Conservation (phyloP, 257 asterid species). For the Craterostigma plantagineum region DNA sequence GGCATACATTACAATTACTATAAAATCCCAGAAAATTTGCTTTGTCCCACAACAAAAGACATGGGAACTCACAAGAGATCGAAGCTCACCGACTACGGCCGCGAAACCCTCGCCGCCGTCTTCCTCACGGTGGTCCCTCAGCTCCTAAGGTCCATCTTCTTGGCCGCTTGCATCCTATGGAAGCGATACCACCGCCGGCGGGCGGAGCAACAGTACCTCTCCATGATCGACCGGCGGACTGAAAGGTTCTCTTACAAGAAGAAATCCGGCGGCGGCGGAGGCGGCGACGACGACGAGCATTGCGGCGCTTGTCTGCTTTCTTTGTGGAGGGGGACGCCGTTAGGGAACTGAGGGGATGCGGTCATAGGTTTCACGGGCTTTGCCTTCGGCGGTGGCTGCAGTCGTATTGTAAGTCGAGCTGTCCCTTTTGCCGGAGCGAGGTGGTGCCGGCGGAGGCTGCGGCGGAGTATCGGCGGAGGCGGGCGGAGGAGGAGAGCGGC, state of each 20-base stretch:
- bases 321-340: constrained; percentile 24
- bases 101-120: constrained; percentile 9
- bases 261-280: too few species aligned
- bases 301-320: constrained; percentile 41
- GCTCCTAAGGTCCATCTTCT: constrained; percentile 13
- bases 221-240: constrained; percentile 22
- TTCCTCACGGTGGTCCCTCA: constrained; percentile 24
- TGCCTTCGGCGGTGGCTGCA: constrained; percentile 42
- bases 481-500: constrained; percentile 9
- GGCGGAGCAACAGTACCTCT: constrained; percentile 12
- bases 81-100: constrained; percentile 14
- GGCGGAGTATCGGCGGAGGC: constrained; percentile 15
- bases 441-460: constrained; percentile 27
- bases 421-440: constrained; percentile 40
- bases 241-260: constrained; percentile 14
- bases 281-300: constrained; percentile 8
- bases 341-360: constrained; percentile 18
- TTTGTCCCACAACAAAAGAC: too few species aligned
- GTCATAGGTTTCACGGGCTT: constrained; percentile 24
- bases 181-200: constrained; percentile 6
- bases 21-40: too few species aligned
- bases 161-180: constrained; percentile 11
- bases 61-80: background rate
- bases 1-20: too few species aligned
- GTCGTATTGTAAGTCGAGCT: constrained; percentile 13